Conservation (phyloP, 495 filamentous ascomycete species). For the Penicillium arizonense region DNA sequence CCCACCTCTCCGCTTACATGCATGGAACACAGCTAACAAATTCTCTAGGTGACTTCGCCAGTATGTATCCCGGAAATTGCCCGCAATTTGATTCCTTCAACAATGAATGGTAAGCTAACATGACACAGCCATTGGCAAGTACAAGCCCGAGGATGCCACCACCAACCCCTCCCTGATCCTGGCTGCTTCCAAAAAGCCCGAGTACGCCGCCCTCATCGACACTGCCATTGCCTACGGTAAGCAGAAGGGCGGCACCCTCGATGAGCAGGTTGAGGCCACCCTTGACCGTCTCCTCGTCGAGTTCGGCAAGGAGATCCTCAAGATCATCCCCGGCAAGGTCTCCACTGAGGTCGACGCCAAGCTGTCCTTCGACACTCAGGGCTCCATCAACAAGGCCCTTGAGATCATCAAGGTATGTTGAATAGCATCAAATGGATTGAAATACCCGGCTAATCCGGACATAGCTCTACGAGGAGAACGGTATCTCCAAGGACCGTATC, state of each 20-base stretch:
- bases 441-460: background rate
- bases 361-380: constrained; percentile 94
- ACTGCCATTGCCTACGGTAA: constrained; percentile 83
- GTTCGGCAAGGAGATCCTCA: constrained; percentile 96
- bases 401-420: constrained; percentile 86
- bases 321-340: constrained; percentile 96
- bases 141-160: constrained; percentile 99
- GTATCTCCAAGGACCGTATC: constrained; percentile 89
- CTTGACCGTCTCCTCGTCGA: constrained; percentile 93
- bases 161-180: constrained; percentile 99
- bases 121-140: constrained; percentile 88
- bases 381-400: constrained; percentile 90
- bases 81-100: background rate
- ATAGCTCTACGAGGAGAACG: constrained; percentile 88
- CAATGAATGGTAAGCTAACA: constrained; percentile 9
- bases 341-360: constrained; percentile 97
- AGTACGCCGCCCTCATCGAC: constrained; percentile 93
- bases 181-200: constrained; percentile 94
- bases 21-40: constrained; percentile 19
- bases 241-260: constrained; percentile 59
- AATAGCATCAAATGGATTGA: background rate
- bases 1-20: background rate
- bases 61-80: constrained; percentile 45
- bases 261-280: constrained; percentile 77
- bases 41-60: constrained; percentile 70